Percentiles rank a stretch among this genome's conserved stretches.
Conservation (phyloP, 164 flowering plant genomes). For the Magnolia sinica region DNA sequence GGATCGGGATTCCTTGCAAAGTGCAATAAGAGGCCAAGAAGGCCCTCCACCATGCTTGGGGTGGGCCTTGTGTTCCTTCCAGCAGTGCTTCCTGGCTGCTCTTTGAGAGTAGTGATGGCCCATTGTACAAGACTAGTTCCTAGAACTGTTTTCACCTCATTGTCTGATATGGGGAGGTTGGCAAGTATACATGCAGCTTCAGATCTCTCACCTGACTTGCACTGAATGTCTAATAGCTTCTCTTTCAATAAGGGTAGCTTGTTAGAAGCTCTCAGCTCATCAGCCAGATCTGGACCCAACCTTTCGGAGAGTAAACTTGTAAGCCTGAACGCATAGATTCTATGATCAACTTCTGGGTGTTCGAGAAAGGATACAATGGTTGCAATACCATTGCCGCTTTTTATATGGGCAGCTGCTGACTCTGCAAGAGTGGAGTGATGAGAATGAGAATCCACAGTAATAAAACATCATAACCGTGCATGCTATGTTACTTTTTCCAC, state of each 20-base stretch:
- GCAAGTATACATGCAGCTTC: conserved; percentile 57
- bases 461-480: no score
- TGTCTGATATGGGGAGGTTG: conserved; percentile 42
- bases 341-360: conserved; percentile 39
- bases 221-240: conserved; percentile 29
- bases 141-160: conserved; percentile 42
- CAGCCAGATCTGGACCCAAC: conserved; percentile 34
- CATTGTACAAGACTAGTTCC: conserved; percentile 38
- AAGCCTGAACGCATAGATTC: conserved; percentile 40
- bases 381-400: conserved; percentile 38
- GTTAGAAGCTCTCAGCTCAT: conserved; percentile 32
- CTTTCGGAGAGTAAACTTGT: conserved; percentile 41
- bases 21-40: conserved; percentile 53
- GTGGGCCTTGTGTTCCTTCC: conserved; percentile 25
- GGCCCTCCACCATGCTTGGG: conserved; percentile 46
- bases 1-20: conserved; percentile 36
- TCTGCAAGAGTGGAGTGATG: conserved; percentile 28
- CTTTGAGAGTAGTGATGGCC: conserved; percentile 36
- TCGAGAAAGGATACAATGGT: conserved; percentile 36
- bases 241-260: conserved; percentile 36
- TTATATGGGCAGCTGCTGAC: conserved; percentile 38
- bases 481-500: background rate
- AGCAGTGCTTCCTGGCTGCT: conserved; percentile 16
- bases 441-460: background rate
- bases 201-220: conserved; percentile 36